Evolutionary conservation across 2,329 filamentous ascomycete species (phyloP), one percentile per base, ranked within the genome.

Genomic region (Alternaria sp.): DNA sequence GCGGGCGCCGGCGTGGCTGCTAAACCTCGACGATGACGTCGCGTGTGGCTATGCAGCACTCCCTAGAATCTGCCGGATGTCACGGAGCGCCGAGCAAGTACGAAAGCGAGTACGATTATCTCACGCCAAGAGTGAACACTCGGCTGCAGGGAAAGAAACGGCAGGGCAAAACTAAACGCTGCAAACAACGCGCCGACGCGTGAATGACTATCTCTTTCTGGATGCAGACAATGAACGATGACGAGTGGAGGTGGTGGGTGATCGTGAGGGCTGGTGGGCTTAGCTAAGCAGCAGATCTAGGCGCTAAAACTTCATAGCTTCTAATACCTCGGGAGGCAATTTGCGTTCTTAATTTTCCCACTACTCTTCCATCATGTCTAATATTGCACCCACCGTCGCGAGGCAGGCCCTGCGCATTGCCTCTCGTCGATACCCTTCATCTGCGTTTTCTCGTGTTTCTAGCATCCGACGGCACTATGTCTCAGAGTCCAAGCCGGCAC

Each of bases 401-500:
- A 89, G 91, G 83, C 91, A 93, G 85, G 91, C 90, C 70, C 88
- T 91, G 59, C 82, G 84, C 69, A 81, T 83, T 73, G 87, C 83
- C 69, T 80, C 83, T 62, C 82, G 85, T 64, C 82, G 84, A 36
- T 77, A 84, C 42, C 79, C 83, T 12, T 75, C 78, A 1, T 72
- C 76, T 57, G 69, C 75, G 51, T 78, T 82, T 56, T 72, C 81
- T 58, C 77, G 78, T 69, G 72, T 77, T 61, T 67, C 80, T 63
- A 78, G 80, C 73, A 72, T 78, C 67, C 81, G 83, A 71, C 87
- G 92, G 75, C 85, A 83, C 71, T 97, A 97, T 85, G 93, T 97
- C 65, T 91, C 92, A 28, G 90, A 94, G 82, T 90, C 91, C 62
- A 93, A 90, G 83, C 86, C 88, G 67, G 89, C 92, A 70, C 87